A percentile compares a stretch with the other conserved stretches of the same genome.
phyloP scores from a whole-genome alignment of 2,329 filamentous ascomycete genomes.

The Cryphonectria radicalis region DNA sequence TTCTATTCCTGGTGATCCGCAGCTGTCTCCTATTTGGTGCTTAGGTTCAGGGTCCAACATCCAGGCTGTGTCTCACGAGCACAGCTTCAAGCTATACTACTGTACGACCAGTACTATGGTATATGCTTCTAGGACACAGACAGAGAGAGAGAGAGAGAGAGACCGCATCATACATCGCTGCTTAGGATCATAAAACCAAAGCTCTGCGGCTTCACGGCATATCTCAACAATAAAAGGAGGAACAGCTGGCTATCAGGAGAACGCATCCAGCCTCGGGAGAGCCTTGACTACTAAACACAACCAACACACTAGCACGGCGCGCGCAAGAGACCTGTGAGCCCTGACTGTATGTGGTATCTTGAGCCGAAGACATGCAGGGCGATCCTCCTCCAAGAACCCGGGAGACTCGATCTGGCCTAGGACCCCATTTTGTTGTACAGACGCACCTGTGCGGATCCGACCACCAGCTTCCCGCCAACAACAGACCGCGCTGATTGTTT shows the following conservation, averaged over 20 bases:
- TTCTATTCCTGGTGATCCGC: constrained; percentile 12
- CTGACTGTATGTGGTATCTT: background rate
- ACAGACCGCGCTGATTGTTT: background rate
- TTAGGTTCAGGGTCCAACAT: constrained; percentile 3
- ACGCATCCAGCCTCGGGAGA: background rate
- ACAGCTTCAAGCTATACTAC: background rate
- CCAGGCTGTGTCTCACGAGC: background rate
- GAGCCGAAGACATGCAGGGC: background rate
- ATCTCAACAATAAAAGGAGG: background rate
- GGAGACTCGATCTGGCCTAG: constrained; percentile 3
- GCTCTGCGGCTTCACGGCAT: background rate
- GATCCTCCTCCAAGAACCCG: background rate
- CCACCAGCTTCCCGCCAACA: background rate
- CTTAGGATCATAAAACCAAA: background rate
- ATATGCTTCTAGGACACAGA: background rate
- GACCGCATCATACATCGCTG: background rate
- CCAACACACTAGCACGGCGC: background rate
- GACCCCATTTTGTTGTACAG: background rate
- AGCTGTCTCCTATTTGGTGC: background rate
- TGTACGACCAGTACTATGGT: background rate
- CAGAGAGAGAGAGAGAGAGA: background rate
- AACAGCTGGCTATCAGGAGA: background rate
- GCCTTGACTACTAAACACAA: background rate
- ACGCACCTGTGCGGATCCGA: constrained; percentile 1
- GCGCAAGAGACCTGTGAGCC: background rate